These are phyloP conservation scores for Calonectria pseudoreteaudii DNA, from an alignment of 2,329 filamentous ascomycete genomes.

Conservation along the genomic window DNA sequence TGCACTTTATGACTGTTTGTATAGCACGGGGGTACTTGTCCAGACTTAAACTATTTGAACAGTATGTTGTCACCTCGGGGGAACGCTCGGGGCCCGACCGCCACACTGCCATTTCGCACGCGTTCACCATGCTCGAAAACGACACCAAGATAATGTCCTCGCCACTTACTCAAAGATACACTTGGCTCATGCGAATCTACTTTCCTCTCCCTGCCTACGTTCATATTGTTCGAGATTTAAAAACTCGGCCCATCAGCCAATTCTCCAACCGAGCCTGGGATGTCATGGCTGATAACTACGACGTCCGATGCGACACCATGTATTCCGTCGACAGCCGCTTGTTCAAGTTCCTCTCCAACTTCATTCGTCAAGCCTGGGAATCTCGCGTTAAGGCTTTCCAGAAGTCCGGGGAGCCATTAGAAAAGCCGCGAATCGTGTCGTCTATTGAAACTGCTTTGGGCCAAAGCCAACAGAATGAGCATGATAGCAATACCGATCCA, in stretches of 20 bases:
- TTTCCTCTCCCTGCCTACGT: constrained; percentile 17
- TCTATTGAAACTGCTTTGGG: not conserved
- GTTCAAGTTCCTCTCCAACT: not conserved
- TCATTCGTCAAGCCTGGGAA: not conserved
- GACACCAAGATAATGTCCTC: constrained; percentile 5
- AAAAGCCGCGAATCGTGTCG: not conserved
- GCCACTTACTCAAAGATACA: constrained; percentile 2
- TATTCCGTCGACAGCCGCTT: not conserved
- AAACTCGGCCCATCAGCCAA: not conserved
- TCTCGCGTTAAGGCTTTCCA: not conserved
- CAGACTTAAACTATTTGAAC: constrained; percentile 61
- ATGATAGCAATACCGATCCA: not conserved
- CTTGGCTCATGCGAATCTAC: constrained; percentile 3
- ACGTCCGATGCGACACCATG: not conserved
- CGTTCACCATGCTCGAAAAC: constrained; percentile 9
- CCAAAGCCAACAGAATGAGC: not conserved
- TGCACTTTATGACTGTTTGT: constrained; percentile 54
- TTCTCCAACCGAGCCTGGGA: not conserved
- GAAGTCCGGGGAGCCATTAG: not conserved
- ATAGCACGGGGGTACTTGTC: constrained; percentile 50
- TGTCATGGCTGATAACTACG: not conserved
- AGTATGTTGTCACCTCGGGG: constrained; percentile 30
- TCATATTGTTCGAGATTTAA: constrained; percentile 14
- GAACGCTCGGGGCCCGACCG: not conserved
- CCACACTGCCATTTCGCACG: not conserved